Base-by-base conservation (phyloP, 768 basidiomycete genomes). In the Lyophyllum decastes region DNA sequence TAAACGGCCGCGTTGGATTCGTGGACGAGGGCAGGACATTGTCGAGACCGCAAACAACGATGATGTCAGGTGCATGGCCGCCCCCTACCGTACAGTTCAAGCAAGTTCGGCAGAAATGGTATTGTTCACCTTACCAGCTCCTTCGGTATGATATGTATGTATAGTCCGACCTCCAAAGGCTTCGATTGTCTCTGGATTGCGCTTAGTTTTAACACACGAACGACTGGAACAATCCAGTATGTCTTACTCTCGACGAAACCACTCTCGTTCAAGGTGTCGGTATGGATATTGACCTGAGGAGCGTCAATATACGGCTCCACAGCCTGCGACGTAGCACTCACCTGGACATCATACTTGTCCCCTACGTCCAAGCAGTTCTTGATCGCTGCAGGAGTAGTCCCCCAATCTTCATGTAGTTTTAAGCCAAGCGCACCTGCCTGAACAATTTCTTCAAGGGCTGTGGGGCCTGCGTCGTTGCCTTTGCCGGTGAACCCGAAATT, bases 361-460 rank as follows among this genome's bases (percentile, higher is more conserved):
- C 79, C 95, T 19, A 98, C 82, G 52, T 87, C 84, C 62, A 99
- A 76, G 51, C 87, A 88, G 44, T 82, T 88, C 55, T 76, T 74
- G 62, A 98, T 98, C 1, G 84, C 83, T 17, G 85, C 84, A 0
- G 97, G 97, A 1, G 95, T 95, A 19, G 85, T 81, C 2, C 96
- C 96, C 96, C 96, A 98, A 71, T 98, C 96, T 72, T 98, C 97
- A 66, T 99, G 97, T 57, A 99, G 74, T 76, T 99, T 99, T 64
- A 98, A 70, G 1, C 97, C 97, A 22, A 61, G 35, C 4, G 64
- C 64, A 44, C 64, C 64, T 47, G 64, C 64, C 25, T 58, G 44
- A 2, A 65, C 40, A 19, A 65, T 63, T 30, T 65, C 64, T 21
- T 61, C 88, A 52, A 98, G 69, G 3, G 90, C 89, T 2, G 64